These are phyloP conservation scores for Fusarium tanahbumbuense DNA, from an alignment of 2,329 filamentous ascomycete genomes.

Conservation along the genomic window DNA sequence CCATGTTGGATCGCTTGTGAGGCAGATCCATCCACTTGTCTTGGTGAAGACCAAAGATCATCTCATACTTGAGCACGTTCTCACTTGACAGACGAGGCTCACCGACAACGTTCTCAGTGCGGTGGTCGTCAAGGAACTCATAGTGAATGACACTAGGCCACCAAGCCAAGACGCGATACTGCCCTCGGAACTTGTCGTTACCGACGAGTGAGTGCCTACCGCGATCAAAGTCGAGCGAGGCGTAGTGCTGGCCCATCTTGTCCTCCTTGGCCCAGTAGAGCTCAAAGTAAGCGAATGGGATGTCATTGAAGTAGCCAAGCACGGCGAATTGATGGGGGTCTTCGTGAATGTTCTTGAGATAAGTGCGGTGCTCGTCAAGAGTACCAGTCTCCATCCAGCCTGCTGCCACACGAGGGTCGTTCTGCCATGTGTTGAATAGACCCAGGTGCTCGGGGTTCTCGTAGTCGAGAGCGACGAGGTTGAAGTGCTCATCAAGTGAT, in stretches of 20 bases:
- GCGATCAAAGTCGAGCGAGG: conserved; percentile 66
- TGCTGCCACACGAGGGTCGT: conserved; percentile 79
- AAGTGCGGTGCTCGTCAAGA: conserved; percentile 76
- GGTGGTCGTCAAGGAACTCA: conserved; percentile 69
- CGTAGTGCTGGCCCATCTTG: conserved; percentile 67
- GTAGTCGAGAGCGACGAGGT: conserved; percentile 76
- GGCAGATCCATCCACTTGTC: conserved; percentile 79
- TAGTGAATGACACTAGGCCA: conserved; percentile 72
- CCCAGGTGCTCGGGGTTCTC: conserved; percentile 68
- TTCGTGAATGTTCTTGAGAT: conserved; percentile 72
- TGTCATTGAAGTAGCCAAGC: conserved; percentile 76
- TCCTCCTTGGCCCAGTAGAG: conserved; percentile 67
- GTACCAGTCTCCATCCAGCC: conserved; percentile 83
- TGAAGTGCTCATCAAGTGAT: conserved; percentile 77
- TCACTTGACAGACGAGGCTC: conserved; percentile 78
- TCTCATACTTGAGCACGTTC: conserved; percentile 78
- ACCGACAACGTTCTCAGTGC: conserved; percentile 68
- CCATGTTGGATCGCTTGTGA: conserved; percentile 76
- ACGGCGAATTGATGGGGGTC: conserved; percentile 77
- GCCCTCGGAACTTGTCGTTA: conserved; percentile 68
- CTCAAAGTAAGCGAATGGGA: conserved; percentile 79
- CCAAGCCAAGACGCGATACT: conserved; percentile 70
- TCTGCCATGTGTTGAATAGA: conserved; percentile 82
- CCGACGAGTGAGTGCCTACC: conserved; percentile 69
- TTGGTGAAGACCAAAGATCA: conserved; percentile 77